phyloP scores from a whole-genome alignment of 306 rosid species.

The Inga leiocalycina region DNA sequence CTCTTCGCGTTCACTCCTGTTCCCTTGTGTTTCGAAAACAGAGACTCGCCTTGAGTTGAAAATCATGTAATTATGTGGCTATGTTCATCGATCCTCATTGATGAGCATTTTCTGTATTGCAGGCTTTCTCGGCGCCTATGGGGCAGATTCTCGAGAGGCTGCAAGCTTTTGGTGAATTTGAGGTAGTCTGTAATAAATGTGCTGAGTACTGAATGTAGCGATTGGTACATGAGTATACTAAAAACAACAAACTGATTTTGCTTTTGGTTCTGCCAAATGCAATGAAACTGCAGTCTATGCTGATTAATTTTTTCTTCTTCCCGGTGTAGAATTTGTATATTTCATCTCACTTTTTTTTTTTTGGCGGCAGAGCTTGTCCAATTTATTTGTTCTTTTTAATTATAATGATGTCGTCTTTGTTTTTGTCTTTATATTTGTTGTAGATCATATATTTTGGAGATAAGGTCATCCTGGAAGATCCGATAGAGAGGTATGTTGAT shows the following conservation, averaged over 20 bases:
- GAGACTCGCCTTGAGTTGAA: slow-evolving; percentile 22
- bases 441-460: slow-evolving; percentile 85
- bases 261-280: not conserved
- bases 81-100: slow-evolving; percentile 28
- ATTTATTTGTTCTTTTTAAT: slow-evolving; percentile 2
- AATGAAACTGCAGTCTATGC: not conserved
- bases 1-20: slow-evolving; percentile 36
- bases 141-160: slow-evolving; percentile 82
- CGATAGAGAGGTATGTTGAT: slow-evolving; percentile 75
- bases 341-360: not conserved
- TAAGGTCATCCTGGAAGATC: slow-evolving; percentile 86
- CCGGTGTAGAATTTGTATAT: not conserved
- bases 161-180: slow-evolving; percentile 93
- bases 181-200: slow-evolving; percentile 49
- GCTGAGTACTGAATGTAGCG: slow-evolving; percentile 11
- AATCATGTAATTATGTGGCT: slow-evolving; percentile 5
- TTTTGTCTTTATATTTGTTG: slow-evolving; percentile 23
- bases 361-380: not conserved
- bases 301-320: not conserved
- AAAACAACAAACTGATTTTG: not conserved
- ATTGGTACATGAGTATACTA: slow-evolving; percentile 14
- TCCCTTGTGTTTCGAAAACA: slow-evolving; percentile 17
- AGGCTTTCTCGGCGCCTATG: slow-evolving; percentile 96
- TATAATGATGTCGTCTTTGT: slow-evolving; percentile 18
- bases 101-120: slow-evolving; percentile 29